Evolutionary conservation across 2,329 filamentous ascomycete genomes (phyloP).

Genomic region (Pseudocercospora crystallina): DNA sequence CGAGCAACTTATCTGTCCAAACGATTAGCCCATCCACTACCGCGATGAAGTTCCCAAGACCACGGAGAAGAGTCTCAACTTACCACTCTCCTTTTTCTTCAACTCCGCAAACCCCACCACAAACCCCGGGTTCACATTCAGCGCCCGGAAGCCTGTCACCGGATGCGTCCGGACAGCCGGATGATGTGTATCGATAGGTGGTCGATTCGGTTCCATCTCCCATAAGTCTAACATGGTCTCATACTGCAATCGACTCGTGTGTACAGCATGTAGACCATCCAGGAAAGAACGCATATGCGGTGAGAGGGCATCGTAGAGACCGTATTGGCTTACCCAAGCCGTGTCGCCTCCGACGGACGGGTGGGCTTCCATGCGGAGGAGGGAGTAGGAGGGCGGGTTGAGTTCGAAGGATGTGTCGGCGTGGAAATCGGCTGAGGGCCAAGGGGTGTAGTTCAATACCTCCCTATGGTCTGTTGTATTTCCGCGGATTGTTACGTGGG

Average conservation of each 20-base stretch:
- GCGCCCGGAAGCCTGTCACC: not conserved
- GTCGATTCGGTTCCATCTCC: not conserved
- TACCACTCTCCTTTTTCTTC: slow-evolving; percentile 1
- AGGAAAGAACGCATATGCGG: not conserved
- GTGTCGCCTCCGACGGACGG: not conserved
- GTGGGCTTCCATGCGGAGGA: not conserved
- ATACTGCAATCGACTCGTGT: slow-evolving; percentile 1
- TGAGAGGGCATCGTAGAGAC: not conserved
- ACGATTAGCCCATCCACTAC: no score
- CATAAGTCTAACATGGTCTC: not conserved
- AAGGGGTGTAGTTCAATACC: not conserved
- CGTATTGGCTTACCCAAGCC: not conserved
- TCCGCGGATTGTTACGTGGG: not conserved
- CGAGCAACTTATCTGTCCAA: not conserved
- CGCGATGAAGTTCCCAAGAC: no score
- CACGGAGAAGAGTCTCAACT: no score
- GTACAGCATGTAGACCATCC: not conserved
- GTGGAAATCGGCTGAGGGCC: not conserved
- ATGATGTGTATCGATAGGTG: not conserved
- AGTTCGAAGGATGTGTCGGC: not conserved
- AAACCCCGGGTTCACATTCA: slow-evolving; percentile 1
- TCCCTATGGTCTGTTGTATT: not conserved
- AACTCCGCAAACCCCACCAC: not conserved
- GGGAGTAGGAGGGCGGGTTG: not conserved
- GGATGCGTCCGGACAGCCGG: not conserved